Base-by-base conservation (phyloP, 805 yeast genomes). In the Candida koratica region DNA sequence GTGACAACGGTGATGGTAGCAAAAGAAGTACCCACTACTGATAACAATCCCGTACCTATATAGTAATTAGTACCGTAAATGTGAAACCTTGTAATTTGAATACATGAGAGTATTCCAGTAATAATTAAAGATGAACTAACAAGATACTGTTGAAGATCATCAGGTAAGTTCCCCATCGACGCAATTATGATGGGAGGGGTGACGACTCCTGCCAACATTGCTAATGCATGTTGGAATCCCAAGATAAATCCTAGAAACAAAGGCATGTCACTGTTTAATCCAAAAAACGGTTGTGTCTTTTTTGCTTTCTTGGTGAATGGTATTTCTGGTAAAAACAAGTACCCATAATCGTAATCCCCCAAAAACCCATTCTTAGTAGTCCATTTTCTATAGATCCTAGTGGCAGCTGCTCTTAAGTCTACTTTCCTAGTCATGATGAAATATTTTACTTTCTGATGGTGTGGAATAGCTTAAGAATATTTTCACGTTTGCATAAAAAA, bases 141-240 rank as follows among this genome's bases (percentile, higher is more conserved):
- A 43, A 66, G 45, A 47, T 65, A 66, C 36, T 62, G 57, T 28
- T 56, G 55, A 3, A 64, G 39, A 1, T 59, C 67, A 8, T 64
- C 48, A 22, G 58, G 61, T 32, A 88, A 66, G 54, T 83, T 71
- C 6, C 90, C 90, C 17, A 73, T 57, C 9, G 69, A 48, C 0
- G 88, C 67, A 32, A 86, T 83, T 45, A 88, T 66, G 37, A 88
- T 62, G 3, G 95, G 90, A 6, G 96, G 95, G 6, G 93, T 67
- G 24, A 84, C 82, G 34, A 88, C 75, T 51, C 96, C 96, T 11
- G 96, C 96, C 62, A 88, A 64, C 96, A 89, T 88, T 17, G 96
- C 79, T 45, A 88, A 58, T 1, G 95, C 65, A 55, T 88, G 97
- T 64, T 88, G 96, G 44, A 88, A 70, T 12, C 97, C 96, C 22